Evolutionary conservation across 768 basidiomycete genomes (phyloP).

Genomic region (Termitomyces sp.): DNA sequence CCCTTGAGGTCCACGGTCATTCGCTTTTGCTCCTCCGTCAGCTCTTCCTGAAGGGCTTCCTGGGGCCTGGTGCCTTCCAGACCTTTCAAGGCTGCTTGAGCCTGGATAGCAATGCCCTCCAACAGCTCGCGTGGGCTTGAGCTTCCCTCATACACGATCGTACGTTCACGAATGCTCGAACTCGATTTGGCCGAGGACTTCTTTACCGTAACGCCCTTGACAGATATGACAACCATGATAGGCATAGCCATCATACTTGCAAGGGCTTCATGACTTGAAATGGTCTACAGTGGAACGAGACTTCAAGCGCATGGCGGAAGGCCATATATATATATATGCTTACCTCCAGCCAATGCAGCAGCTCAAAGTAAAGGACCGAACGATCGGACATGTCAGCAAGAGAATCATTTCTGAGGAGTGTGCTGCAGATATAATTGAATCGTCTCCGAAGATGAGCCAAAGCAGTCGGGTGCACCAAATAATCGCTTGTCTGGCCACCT

Average conservation of each 20-base stretch:
- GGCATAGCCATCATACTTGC: slow-evolving; percentile 98
- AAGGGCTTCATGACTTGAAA: slow-evolving; percentile 88
- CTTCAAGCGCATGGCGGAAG: not conserved
- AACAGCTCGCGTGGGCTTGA: slow-evolving; percentile 87
- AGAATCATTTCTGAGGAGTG: slow-evolving; percentile 87
- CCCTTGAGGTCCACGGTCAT: slow-evolving; percentile 66
- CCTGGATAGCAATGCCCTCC: slow-evolving; percentile 89
- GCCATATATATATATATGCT: slow-evolving; percentile 3
- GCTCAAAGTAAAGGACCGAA: slow-evolving; percentile 75
- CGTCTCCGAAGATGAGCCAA: slow-evolving; percentile 87
- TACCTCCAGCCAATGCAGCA: slow-evolving; percentile 92
- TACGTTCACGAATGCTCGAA: slow-evolving; percentile 67
- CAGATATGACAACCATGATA: slow-evolving; percentile 78
- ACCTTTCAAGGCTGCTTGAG: slow-evolving; percentile 87
- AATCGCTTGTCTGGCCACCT: slow-evolving; percentile 82
- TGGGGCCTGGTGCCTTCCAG: slow-evolving; percentile 57
- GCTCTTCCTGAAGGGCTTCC: slow-evolving; percentile 49
- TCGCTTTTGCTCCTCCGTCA: slow-evolving; percentile 88
- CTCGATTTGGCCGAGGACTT: slow-evolving; percentile 36
- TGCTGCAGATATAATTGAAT: slow-evolving; percentile 84
- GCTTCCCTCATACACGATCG: slow-evolving; percentile 85
- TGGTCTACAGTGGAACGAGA: slow-evolving; percentile 49
- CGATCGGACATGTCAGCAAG: slow-evolving; percentile 93
- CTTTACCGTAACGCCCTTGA: slow-evolving; percentile 59
- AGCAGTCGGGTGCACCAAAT: slow-evolving; percentile 87